Conservation (phyloP, 345 rosid species). For the Eucalyptus rudis region DNA sequence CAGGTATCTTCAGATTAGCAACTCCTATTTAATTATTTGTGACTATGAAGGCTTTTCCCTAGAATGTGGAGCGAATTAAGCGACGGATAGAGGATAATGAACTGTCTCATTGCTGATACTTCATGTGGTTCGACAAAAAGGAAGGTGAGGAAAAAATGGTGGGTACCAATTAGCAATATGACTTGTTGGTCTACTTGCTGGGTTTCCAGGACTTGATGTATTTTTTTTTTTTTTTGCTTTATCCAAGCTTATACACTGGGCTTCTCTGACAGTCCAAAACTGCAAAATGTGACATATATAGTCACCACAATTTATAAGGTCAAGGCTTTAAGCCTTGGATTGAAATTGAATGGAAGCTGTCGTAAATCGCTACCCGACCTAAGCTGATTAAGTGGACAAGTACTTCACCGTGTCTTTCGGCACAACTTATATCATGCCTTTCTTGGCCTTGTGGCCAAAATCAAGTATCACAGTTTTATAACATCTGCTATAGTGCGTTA, state of each 20-base stretch:
- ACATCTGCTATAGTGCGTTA: not conserved
- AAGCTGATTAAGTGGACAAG: not conserved
- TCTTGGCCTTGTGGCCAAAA: not conserved
- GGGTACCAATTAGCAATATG: not conserved
- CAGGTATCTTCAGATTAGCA: not conserved
- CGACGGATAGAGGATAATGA: not conserved
- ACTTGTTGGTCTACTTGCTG: not conserved
- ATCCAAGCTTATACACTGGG: not conserved
- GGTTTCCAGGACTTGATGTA: not conserved
- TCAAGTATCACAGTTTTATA: not conserved
- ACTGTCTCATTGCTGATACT: not conserved
- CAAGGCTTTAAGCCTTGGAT: not conserved
- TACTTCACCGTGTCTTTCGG: not conserved
- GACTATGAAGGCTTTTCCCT: not conserved
- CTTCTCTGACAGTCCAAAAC: not conserved
- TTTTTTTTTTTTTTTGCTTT: not conserved
- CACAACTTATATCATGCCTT: not conserved
- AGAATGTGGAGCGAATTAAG: not conserved
- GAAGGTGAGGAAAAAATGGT: not conserved
- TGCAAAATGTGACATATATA: not conserved
- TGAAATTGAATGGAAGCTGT: not conserved
- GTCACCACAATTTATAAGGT: not conserved
- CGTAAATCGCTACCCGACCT: not conserved
- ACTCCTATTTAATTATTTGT: not conserved
- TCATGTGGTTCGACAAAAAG: not conserved